Percentiles rank a stretch among this genome's conserved stretches.
Evolutionary conservation across 2,329 filamentous ascomycete genomes (phyloP).

Genomic region (Cladophialophora exuberans): DNA sequence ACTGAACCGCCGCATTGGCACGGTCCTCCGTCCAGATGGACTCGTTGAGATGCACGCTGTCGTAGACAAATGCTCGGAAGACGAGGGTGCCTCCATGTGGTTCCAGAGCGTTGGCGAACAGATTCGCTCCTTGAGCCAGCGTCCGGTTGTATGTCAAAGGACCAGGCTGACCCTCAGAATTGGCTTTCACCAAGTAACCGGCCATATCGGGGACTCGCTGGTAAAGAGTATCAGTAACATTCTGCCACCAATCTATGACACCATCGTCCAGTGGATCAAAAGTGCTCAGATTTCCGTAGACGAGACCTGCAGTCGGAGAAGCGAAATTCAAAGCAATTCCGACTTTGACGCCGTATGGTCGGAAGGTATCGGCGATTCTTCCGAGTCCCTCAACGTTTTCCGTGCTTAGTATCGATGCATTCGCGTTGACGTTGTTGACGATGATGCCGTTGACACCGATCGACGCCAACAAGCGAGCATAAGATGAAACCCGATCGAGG

Average conservation of each 20-base stretch:
- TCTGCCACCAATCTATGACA: conserved; percentile 67
- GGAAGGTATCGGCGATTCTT: conserved; percentile 65
- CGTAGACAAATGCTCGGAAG: conserved; percentile 74
- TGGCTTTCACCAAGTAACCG: conserved; percentile 72
- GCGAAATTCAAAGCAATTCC: conserved; percentile 72
- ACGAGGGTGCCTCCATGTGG: conserved; percentile 66
- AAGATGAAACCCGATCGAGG: conserved; percentile 62
- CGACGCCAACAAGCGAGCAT: conserved; percentile 68
- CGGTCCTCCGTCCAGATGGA: conserved; percentile 68
- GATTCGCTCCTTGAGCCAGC: conserved; percentile 67
- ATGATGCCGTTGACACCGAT: conserved; percentile 68
- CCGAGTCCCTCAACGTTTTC: conserved; percentile 64
- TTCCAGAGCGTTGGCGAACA: conserved; percentile 64
- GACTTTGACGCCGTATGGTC: conserved; percentile 68
- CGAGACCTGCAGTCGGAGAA: conserved; percentile 57
- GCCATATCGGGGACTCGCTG: conserved; percentile 66
- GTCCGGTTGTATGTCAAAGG: conserved; percentile 72
- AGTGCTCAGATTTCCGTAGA: conserved; percentile 56
- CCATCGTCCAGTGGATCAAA: conserved; percentile 66
- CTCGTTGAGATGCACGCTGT: conserved; percentile 57
- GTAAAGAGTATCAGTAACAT: conserved; percentile 64
- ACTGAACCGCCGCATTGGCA: conserved; percentile 70
- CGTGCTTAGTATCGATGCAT: conserved; percentile 58
- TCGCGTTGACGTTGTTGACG: conserved; percentile 74
- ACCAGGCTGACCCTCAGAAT: conserved; percentile 72